These are phyloP conservation scores for Arctium minus DNA, from an alignment of 129 eudicot species.

Conservation along the genomic window DNA sequence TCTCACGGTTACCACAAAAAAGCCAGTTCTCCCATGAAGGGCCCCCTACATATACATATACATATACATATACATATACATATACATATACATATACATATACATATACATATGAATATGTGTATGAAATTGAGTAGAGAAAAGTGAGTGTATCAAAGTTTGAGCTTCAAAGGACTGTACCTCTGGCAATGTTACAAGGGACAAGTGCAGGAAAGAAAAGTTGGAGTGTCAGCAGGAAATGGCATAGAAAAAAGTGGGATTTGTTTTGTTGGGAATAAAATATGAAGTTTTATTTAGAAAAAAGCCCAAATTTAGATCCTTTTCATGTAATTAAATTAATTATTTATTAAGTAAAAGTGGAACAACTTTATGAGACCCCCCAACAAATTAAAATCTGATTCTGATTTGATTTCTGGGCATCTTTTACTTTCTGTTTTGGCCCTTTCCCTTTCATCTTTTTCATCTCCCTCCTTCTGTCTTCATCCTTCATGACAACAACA, in stretches of 20 bases:
- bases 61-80: too few relatives aligned
- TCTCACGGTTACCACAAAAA: too few relatives aligned
- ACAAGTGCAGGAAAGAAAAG: constrained; percentile 31
- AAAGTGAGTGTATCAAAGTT: constrained; percentile 17
- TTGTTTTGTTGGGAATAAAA: constrained; percentile 33
- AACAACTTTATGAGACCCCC: constrained; percentile 2
- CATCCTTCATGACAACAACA: not conserved
- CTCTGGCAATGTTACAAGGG: constrained; percentile 26
- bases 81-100: too few relatives aligned
- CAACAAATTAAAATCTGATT: not conserved
- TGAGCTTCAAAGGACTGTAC: constrained; percentile 22
- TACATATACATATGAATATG: too few relatives aligned
- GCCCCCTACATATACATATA: too few relatives aligned
- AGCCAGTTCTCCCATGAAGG: too few relatives aligned
- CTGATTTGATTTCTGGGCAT: constrained; percentile 6
- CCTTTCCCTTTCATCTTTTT: constrained; percentile 13
- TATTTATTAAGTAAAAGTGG: constrained; percentile 10
- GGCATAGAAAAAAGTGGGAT: constrained; percentile 25
- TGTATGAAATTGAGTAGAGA: not conserved
- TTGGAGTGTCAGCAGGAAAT: constrained; percentile 29
- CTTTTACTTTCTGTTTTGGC: constrained; percentile 31
- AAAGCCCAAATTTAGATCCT: constrained; percentile 23
- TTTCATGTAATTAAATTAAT: constrained; percentile 10
- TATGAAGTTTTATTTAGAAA: not conserved
- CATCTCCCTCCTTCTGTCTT: not conserved